Evolutionary conservation across 352 stramenopile species (phyloP), one percentile per base, ranked within the genome.

Genomic region (Pythium brachiatum): DNA sequence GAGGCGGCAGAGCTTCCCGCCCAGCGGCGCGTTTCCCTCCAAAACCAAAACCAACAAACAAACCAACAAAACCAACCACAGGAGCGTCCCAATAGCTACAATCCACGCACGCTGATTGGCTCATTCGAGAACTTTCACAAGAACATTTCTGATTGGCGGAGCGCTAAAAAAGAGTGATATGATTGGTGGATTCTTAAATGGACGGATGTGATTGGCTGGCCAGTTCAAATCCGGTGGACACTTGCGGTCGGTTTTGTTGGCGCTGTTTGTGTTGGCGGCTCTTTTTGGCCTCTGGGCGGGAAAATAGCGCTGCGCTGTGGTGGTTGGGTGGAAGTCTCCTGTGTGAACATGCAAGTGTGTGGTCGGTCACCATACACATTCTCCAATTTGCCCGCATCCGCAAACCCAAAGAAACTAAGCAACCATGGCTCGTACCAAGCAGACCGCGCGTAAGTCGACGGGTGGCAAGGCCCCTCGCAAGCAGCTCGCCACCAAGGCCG

Each of bases 401-500:
- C 69, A 61, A 79, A 66, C n/a, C 32, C 39, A 64, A 53, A 67
- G 61, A 58, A 39, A 57, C 59, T 48, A 63, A 76, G 62, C 59
- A 32, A 58, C 60, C 66, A 97, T 98, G 91, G 94, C 95, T 72
- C 90, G 94, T 89, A 98, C 94, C 67, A 98, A 98, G 81, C 94
- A 98, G 78, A 98, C 94, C 74, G 93, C 95, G 34, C 90, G 94
- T 66, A 98, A 98, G 76, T 98, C 90, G 55, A 88, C 94, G 55
- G 92, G 92, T 77, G 92, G 92, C 74, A 98, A 98, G 81, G 92
- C 92, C 20, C 93, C 93, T 21, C 86, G 93, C 62, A 98, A 98
- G 86, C 92, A 98, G 79, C 83, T 98, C 36, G 93, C 92, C 60
- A 92, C 80, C 39, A 98, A 98, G 82, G 90, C 90, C 48, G 91